Conservation (phyloP, 2,329 filamentous ascomycete species). For the Didymosphaeria variabile region DNA sequence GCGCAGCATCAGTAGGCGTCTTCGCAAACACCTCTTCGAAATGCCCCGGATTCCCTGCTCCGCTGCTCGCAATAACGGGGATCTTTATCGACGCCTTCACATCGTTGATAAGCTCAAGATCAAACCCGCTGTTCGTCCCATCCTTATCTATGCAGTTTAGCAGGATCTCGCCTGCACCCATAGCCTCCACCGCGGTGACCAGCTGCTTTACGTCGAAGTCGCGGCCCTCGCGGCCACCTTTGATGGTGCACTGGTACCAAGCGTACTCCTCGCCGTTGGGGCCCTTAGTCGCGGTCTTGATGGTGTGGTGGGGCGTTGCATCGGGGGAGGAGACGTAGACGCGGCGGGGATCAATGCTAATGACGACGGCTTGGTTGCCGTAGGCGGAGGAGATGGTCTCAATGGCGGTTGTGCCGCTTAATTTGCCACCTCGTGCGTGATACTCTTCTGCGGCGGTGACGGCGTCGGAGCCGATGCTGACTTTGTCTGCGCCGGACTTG, state of each 20-base stretch:
- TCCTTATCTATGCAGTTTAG: constrained; percentile 98
- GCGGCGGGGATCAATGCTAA: constrained; percentile 92
- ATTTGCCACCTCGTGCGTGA: constrained; percentile 72
- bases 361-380: constrained; percentile 95
- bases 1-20: constrained; percentile 87
- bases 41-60: constrained; percentile 85
- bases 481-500: constrained; percentile 95
- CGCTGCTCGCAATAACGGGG: constrained; percentile 93
- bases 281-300: constrained; percentile 75
- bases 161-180: constrained; percentile 93
- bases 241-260: constrained; percentile 98
- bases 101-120: constrained; percentile 87
- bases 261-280: constrained; percentile 81
- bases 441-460: constrained; percentile 93
- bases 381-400: constrained; percentile 95
- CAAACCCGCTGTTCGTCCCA: constrained; percentile 92
- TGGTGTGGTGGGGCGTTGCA: constrained; percentile 77
- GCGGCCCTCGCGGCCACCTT: constrained; percentile 91
- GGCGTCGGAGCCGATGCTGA: constrained; percentile 94
- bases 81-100: constrained; percentile 90
- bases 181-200: constrained; percentile 87
- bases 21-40: constrained; percentile 89
- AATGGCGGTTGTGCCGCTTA: constrained; percentile 87
- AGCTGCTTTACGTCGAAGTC: constrained; percentile 93
- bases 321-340: constrained; percentile 78